phyloP scores from a whole-genome alignment of 495 filamentous ascomycete species.

The Trichoderma erinaceum region DNA sequence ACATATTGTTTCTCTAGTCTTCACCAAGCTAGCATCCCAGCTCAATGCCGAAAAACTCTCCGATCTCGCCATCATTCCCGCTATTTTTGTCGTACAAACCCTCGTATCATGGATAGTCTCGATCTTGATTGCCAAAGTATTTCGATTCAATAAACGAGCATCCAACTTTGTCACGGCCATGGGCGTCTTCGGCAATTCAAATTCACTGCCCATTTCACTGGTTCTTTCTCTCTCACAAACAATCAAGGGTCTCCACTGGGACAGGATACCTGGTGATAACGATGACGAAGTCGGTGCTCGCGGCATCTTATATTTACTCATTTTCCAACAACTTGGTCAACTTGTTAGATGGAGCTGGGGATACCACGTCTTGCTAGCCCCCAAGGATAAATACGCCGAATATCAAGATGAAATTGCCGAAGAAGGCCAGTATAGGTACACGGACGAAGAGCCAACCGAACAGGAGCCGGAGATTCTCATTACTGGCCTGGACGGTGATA shows the following conservation, averaged over 20 bases:
- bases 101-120: conserved; percentile 75
- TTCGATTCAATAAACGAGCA: conserved; percentile 73
- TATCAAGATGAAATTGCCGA: conserved; percentile 52
- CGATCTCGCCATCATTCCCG: conserved; percentile 86
- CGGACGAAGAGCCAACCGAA: conserved; percentile 47
- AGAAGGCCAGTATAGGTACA: conserved; percentile 56
- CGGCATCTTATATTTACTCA: conserved; percentile 89
- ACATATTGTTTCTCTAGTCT: conserved; percentile 52
- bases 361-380: conserved; percentile 83
- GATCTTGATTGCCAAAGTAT: conserved; percentile 59
- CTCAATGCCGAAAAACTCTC: conserved; percentile 81
- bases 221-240: conserved; percentile 92
- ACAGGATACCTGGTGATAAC: conserved; percentile 82
- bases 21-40: conserved; percentile 95
- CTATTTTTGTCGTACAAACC: conserved; percentile 87
- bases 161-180: conserved; percentile 94
- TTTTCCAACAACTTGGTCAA: conserved; percentile 97
- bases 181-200: conserved; percentile 97
- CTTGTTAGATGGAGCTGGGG: conserved; percentile 97
- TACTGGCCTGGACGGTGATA: conserved; percentile 25
- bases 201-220: conserved; percentile 93
- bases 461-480: conserved; percentile 28
- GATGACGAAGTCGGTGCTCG: conserved; percentile 90
- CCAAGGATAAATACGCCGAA: conserved; percentile 62
- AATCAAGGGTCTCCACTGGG: conserved; percentile 86